Evolutionary conservation across 257 asterid species (phyloP).

Genomic region (Lithospermum erythrorhizon): DNA sequence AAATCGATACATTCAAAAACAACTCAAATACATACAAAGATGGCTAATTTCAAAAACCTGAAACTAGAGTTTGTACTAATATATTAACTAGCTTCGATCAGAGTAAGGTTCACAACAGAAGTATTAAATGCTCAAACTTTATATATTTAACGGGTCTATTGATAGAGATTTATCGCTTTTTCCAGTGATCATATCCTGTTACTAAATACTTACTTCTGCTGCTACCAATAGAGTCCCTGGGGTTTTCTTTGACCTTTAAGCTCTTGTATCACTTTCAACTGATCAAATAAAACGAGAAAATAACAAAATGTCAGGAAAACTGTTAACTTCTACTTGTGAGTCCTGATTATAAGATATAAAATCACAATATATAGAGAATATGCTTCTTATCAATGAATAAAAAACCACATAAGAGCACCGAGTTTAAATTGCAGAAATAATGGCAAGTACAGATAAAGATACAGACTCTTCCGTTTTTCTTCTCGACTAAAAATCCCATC

Average conservation of each 20-base stretch:
- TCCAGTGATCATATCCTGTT: too few species aligned
- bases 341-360: too few species aligned
- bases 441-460: neutral
- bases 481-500: conserved; percentile 75
- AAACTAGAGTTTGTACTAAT: neutral
- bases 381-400: too few species aligned
- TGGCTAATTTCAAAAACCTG: conserved; percentile 87
- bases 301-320: neutral
- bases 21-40: conserved; percentile 76
- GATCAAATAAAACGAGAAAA: conserved; percentile 11
- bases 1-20: too few species aligned
- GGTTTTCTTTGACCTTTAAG: conserved; percentile 37
- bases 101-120: neutral
- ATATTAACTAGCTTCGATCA: too few species aligned
- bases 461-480: conserved; percentile 83
- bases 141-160: too few species aligned
- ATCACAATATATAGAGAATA: too few species aligned
- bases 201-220: conserved; percentile 54
- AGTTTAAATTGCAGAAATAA: neutral
- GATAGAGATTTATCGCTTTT: too few species aligned
- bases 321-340: neutral
- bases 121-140: neutral
- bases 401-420: too few species aligned
- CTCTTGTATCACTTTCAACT: conserved; percentile 64
- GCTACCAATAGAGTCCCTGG: conserved; percentile 53